Conservation (phyloP, 805 yeast species). For the Starmerella sirachaensis region DNA sequence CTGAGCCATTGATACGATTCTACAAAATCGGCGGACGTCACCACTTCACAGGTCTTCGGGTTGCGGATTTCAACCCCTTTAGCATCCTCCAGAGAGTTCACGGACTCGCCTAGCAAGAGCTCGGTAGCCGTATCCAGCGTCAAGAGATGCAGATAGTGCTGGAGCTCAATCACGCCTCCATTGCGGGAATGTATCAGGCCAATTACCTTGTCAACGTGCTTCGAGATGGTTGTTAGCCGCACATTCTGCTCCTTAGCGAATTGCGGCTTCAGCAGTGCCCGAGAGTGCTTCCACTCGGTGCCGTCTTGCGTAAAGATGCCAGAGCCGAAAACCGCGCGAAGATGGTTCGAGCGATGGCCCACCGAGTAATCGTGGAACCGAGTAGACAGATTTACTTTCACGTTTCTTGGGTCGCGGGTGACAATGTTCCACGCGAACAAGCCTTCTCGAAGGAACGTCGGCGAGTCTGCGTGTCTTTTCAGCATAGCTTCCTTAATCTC, state of each 20-base stretch:
- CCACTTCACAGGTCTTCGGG: conserved; percentile 17
- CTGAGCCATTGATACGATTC: conserved; percentile 10
- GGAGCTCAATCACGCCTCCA: conserved; percentile 12
- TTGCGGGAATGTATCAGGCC: conserved; percentile 1
- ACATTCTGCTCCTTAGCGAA: conserved; percentile 28
- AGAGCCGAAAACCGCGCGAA: conserved; percentile 26
- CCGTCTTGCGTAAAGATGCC: conserved; percentile 31
- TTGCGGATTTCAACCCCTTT: too few relatives aligned
- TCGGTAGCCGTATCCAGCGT: conserved; percentile 24
- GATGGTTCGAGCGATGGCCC: conserved; percentile 23
- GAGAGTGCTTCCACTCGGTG: conserved; percentile 29
- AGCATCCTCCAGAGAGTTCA: too few relatives aligned
- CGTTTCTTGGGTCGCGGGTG: conserved; percentile 24
- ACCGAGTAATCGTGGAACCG: conserved; percentile 26
- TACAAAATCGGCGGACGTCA: conserved; percentile 21
- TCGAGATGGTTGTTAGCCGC: conserved; percentile 22
- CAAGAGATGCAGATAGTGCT: conserved; percentile 14
- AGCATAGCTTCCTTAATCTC: not conserved
- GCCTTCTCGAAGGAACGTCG: conserved; percentile 2
- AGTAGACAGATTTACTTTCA: conserved; percentile 25
- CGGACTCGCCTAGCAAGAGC: conserved; percentile 20
- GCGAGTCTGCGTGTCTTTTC: not conserved
- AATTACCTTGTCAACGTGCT: conserved; percentile 23
- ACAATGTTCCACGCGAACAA: conserved; percentile 6
- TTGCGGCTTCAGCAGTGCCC: conserved; percentile 30